Evolutionary conservation across 2,329 filamentous ascomycete genomes (phyloP).

Genomic region (Sclerotinia trifoliorum): DNA sequence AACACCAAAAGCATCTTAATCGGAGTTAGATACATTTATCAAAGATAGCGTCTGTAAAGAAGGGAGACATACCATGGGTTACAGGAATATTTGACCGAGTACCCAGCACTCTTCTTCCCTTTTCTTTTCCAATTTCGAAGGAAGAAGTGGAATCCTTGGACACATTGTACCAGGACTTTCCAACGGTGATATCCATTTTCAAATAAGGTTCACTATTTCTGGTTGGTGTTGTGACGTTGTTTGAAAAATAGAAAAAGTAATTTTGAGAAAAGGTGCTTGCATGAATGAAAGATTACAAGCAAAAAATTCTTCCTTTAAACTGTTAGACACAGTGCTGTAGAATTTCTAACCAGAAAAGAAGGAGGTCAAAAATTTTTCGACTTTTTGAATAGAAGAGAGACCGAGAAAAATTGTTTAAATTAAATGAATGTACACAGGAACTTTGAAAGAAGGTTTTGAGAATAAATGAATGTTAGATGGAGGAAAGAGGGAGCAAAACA

Average conservation of each 20-base stretch:
- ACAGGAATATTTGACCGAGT: not conserved
- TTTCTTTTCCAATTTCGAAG: no score
- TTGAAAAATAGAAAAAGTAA: not conserved
- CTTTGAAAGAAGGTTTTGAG: not conserved
- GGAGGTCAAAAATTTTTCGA: not conserved
- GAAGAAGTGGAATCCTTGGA: not conserved
- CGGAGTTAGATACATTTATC: not conserved
- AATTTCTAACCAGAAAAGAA: not conserved
- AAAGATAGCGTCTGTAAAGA: not conserved
- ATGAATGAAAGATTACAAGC: not conserved
- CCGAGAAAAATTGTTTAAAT: not conserved
- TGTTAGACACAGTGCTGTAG: not conserved
- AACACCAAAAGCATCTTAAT: not conserved
- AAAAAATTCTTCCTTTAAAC: not conserved
- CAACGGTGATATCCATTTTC: slow-evolving; percentile 1
- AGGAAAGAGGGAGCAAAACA: not conserved
- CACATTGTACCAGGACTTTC: not conserved
- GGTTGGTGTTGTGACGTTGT: not conserved
- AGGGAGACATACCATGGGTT: not conserved
- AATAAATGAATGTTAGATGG: not conserved
- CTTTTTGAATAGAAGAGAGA: not conserved
- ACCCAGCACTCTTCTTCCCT: not conserved
- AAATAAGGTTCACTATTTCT: not conserved
- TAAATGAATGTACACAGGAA: not conserved
- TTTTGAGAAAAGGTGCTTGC: not conserved